Percentiles rank a stretch among this genome's conserved stretches.
phyloP scores from a whole-genome alignment of 2,329 filamentous ascomycete species.

The Trichoderma atroviride region DNA sequence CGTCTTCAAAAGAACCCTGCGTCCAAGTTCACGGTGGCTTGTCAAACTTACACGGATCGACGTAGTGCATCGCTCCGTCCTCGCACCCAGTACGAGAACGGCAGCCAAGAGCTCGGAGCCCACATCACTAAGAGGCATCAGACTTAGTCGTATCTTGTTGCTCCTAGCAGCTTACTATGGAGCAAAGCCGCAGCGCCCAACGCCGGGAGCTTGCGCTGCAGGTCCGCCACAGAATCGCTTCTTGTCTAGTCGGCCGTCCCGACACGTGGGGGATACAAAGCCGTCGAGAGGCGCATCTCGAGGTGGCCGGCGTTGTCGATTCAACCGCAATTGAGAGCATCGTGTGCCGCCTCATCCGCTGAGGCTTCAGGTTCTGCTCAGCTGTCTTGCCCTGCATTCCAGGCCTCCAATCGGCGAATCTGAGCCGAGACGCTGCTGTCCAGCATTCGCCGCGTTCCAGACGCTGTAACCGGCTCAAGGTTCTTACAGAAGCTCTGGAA shows the following conservation, averaged over 20 bases:
- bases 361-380: neutral
- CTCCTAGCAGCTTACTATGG: neutral
- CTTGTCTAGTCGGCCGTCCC: neutral
- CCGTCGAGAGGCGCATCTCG: constrained; percentile 1
- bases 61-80: neutral
- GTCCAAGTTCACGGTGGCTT: neutral
- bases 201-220: constrained; percentile 6
- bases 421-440: neutral
- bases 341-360: constrained; percentile 4
- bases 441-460: neutral
- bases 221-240: neutral
- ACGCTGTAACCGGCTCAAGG: neutral
- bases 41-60: neutral
- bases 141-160: neutral
- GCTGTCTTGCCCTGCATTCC: too few species aligned
- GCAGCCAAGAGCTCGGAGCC: neutral
- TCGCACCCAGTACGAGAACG: neutral
- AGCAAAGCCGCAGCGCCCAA: neutral
- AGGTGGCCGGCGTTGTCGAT: neutral
- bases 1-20: neutral
- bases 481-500: neutral
- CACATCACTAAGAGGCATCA: neutral
- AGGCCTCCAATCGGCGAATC: neutral
- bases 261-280: constrained; percentile 10
- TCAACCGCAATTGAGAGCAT: neutral